These are phyloP conservation scores for Termitomyces sp. DNA, from an alignment of 768 basidiomycete species.

Conservation along the genomic window DNA sequence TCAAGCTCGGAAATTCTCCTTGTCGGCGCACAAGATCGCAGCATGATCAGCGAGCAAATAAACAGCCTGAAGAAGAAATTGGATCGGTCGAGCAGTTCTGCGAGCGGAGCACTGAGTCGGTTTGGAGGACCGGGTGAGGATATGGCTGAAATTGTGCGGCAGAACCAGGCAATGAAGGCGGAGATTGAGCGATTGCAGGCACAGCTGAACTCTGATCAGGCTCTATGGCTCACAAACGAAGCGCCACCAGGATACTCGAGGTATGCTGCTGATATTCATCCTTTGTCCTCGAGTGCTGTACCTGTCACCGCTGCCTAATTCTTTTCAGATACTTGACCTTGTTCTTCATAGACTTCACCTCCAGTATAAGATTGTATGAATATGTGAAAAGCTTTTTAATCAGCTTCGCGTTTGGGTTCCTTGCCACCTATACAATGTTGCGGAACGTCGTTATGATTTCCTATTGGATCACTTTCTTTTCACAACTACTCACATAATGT, in stretches of 20 bases:
- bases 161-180: constrained; percentile 9
- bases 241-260: constrained; percentile 13
- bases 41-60: background rate
- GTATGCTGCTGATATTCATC: background rate
- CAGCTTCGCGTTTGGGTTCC: no score
- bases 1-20: background rate
- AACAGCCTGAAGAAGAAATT: background rate
- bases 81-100: background rate
- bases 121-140: background rate
- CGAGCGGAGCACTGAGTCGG: background rate
- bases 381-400: no score
- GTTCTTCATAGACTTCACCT: no score
- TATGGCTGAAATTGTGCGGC: background rate
- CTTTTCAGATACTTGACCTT: no score
- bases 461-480: no score
- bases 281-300: background rate
- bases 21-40: background rate
- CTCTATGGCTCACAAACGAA: constrained; percentile 2
- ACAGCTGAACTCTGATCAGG: constrained; percentile 3
- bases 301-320: no score
- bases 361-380: no score
- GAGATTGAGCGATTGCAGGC: constrained; percentile 9
- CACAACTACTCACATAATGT: no score
- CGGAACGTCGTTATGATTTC: no score
- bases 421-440: no score